Percentiles rank a stretch among this genome's conserved stretches.
phyloP scores from a whole-genome alignment of 202 grass and related monocot genomes.

The Zizania palustris region DNA sequence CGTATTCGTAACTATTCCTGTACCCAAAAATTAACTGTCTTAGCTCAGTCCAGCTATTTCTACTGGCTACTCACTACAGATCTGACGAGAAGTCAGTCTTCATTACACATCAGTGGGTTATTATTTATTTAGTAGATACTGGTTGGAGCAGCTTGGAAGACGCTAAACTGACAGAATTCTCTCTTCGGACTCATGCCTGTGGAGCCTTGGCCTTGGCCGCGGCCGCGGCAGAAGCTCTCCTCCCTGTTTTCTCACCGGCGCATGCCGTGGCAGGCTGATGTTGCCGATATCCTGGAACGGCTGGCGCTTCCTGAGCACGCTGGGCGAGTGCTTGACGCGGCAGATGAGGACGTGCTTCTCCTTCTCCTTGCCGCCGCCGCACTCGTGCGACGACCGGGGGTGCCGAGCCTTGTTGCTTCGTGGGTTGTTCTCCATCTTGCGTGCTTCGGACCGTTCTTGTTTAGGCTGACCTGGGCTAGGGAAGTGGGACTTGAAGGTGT shows the following conservation, averaged over 20 bases:
- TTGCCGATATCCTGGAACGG: constrained; percentile 79
- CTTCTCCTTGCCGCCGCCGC: constrained; percentile 53
- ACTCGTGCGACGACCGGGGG: constrained; percentile 34
- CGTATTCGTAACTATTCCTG: constrained; percentile 41
- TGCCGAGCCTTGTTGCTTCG: constrained; percentile 41
- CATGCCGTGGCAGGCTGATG: constrained; percentile 44
- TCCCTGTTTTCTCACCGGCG: constrained; percentile 23
- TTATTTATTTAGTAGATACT: constrained; percentile 20
- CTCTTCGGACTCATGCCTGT: constrained; percentile 18
- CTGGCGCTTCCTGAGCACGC: constrained; percentile 43
- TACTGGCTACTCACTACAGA: constrained; percentile 32
- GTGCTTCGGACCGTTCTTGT: constrained; percentile 49
- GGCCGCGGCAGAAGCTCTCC: too few species aligned
- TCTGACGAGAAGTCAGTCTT: constrained; percentile 56
- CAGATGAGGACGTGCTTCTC: constrained; percentile 80
- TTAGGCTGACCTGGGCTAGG: constrained; percentile 21
- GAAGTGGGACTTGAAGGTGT: constrained; percentile 54
- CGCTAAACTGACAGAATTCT: constrained; percentile 30
- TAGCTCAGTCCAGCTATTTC: constrained; percentile 19
- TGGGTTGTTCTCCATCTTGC: constrained; percentile 51
- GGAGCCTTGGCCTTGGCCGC: constrained; percentile 29
- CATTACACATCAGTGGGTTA: constrained; percentile 28
- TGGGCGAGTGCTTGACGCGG: constrained; percentile 65
- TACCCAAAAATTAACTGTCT: constrained; percentile 37
- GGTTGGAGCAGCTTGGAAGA: constrained; percentile 26